Percentiles rank a stretch among this genome's conserved stretches.
Conservation (phyloP, 345 rosid species). For the Salix udensis region DNA sequence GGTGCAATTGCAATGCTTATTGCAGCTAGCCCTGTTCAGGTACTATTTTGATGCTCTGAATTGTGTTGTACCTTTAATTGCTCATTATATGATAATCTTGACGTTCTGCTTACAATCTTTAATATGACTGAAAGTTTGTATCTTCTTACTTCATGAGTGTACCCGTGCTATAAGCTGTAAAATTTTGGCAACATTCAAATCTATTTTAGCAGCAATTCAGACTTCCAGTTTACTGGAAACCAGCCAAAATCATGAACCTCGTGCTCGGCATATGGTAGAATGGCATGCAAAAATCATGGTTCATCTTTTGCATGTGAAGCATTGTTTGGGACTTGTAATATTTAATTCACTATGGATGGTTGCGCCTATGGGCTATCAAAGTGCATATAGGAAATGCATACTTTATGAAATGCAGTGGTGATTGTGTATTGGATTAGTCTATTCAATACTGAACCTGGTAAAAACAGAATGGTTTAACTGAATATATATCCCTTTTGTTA, state of each 20-base stretch:
- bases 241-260: not conserved
- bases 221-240: not conserved
- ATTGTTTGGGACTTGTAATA: not conserved
- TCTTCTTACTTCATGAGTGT: not conserved
- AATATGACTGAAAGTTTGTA: not conserved
- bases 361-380: not conserved
- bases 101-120: not conserved
- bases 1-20: conserved; percentile 79
- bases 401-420: not conserved
- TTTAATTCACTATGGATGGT: not conserved
- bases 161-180: not conserved
- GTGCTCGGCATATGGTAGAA: not conserved
- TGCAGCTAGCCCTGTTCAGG: conserved; percentile 87
- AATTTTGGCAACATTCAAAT: not conserved
- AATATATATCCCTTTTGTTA: not conserved
- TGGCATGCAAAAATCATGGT: not conserved
- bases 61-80: not conserved
- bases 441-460: not conserved
- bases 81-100: not conserved
- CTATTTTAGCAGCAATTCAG: not conserved
- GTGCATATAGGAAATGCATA: not conserved
- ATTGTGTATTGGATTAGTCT: not conserved
- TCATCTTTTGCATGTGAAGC: not conserved
- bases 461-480: not conserved
- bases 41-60: conserved; percentile 15